Percentiles rank a stretch among this genome's conserved stretches.
phyloP scores from a whole-genome alignment of 805 yeast genomes.

The Wickerhamomyces bovis region DNA sequence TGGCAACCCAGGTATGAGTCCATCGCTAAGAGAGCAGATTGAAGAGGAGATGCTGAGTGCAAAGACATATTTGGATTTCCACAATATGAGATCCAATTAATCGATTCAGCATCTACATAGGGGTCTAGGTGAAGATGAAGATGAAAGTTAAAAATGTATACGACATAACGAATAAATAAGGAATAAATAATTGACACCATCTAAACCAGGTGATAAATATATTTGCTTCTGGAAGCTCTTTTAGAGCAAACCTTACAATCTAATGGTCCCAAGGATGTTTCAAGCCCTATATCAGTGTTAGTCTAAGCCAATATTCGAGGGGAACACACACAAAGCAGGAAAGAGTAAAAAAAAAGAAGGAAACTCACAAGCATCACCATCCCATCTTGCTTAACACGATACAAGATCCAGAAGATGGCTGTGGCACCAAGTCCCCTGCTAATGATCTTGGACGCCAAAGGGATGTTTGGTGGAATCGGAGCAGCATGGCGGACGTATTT shows the following conservation, averaged over 20 bases:
- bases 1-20: neutral
- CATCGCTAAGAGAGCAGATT: neutral
- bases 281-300: slow-evolving; percentile 20
- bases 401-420: slow-evolving; percentile 86
- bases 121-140: too few relatives aligned
- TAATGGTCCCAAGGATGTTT: slow-evolving; percentile 39
- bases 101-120: neutral
- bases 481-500: slow-evolving; percentile 45
- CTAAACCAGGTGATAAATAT: neutral
- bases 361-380: slow-evolving; percentile 45
- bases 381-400: slow-evolving; percentile 71
- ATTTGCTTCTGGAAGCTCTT: too few relatives aligned
- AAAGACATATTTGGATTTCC: neutral
- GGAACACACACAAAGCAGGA: too few relatives aligned
- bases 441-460: slow-evolving; percentile 49
- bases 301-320: too few relatives aligned
- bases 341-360: neutral
- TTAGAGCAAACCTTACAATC: neutral
- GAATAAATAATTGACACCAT: slow-evolving; percentile 1
- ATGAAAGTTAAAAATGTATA: too few relatives aligned
- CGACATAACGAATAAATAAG: slow-evolving; percentile 2
- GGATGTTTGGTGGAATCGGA: slow-evolving; percentile 61
- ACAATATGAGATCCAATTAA: neutral
- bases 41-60: neutral
- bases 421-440: slow-evolving; percentile 73